Percentiles rank a stretch among this genome's conserved stretches.
Evolutionary conservation across 2,329 filamentous ascomycete genomes (phyloP).

Genomic region (Paecilomyces niveus): DNA sequence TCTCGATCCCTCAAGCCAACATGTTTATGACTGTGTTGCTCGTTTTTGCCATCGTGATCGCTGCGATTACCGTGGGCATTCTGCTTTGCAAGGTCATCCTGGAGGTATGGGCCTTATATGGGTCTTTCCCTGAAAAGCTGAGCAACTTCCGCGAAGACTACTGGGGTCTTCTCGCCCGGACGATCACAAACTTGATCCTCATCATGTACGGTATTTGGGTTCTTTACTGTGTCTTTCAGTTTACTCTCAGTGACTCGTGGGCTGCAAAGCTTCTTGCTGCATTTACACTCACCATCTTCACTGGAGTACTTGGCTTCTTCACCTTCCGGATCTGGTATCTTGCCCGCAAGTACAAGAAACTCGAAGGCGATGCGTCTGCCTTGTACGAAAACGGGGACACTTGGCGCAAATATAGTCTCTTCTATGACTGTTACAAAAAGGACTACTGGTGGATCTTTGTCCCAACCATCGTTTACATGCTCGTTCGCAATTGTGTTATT

Average conservation of each 20-base stretch:
- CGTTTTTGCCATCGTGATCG: constrained; percentile 80
- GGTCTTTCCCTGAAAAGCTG: constrained; percentile 72
- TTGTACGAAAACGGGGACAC: constrained; percentile 84
- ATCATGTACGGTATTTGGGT: constrained; percentile 93
- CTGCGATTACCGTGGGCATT: constrained; percentile 74
- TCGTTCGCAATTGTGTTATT: constrained; percentile 78
- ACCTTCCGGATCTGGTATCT: constrained; percentile 73
- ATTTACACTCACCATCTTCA: constrained; percentile 74
- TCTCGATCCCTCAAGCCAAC: constrained; percentile 79
- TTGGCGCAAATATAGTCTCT: constrained; percentile 93
- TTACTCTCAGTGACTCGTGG: constrained; percentile 90
- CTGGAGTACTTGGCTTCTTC: constrained; percentile 73
- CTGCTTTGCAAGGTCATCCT: constrained; percentile 86
- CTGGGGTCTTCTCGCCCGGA: constrained; percentile 84
- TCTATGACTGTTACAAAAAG: constrained; percentile 94
- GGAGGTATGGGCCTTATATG: constrained; percentile 85
- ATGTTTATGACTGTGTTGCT: constrained; percentile 94
- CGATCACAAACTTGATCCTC: constrained; percentile 83
- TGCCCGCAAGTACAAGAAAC: constrained; percentile 65
- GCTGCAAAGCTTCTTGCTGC: constrained; percentile 77
- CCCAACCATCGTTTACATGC: constrained; percentile 81
- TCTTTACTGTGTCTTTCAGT: constrained; percentile 92
- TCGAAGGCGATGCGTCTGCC: constrained; percentile 63
- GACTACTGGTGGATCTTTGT: constrained; percentile 97
- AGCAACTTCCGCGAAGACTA: constrained; percentile 88